Base-by-base conservation (phyloP, 257 asterid species). In the Salvia hispanica region DNA sequence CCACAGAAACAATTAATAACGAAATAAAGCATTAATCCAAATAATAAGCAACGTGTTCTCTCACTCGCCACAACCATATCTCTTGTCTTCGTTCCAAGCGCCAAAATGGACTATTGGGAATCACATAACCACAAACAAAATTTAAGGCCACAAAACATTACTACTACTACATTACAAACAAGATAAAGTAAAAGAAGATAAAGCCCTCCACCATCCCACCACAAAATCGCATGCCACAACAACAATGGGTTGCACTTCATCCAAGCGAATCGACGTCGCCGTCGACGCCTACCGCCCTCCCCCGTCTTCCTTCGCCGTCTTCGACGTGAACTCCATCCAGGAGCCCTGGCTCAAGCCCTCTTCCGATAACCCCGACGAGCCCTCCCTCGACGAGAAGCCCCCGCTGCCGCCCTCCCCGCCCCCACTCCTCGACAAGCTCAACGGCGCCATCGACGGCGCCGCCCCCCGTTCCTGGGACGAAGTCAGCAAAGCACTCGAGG, bases 401-500 rank as follows among this genome's bases (percentile, higher is more conserved):
- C 15, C 88, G 0, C 81, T 71, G 70, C 64, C 81, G 46, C 89
- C 21, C 1, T 18, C 21, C 21, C 21, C 96, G 1, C 64, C 77
- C 25, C 85, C 81, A 14, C 73, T 91, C 11, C 85, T 90, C 0
- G 91, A 83, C 62, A 90, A 92, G 89, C 95, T 92, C 14, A 78
- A 72, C 39, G 78, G 87, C 73, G 78, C 87, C 73, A 82, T 86
- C 5, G 98, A 92, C 36, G 98, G 90, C 36, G 91, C 82, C 8
- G 85, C 90, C n/a, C 93, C 97, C 16, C 86, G 84, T 33, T 63
- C 97, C 4, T 92, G 98, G 98, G 93, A 88, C 47, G 97, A 92
- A 62, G 95, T 92, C 56, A 89, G 97, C 88, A 90, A 90, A 64
- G 90, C 84, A 2, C 50, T 92, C 48, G 93, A 90, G 61, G 89